A percentile compares a stretch with the other conserved stretches of the same genome.
phyloP scores from a whole-genome alignment of 2,329 filamentous ascomycete species.

The Fusarium gaditjirri region DNA sequence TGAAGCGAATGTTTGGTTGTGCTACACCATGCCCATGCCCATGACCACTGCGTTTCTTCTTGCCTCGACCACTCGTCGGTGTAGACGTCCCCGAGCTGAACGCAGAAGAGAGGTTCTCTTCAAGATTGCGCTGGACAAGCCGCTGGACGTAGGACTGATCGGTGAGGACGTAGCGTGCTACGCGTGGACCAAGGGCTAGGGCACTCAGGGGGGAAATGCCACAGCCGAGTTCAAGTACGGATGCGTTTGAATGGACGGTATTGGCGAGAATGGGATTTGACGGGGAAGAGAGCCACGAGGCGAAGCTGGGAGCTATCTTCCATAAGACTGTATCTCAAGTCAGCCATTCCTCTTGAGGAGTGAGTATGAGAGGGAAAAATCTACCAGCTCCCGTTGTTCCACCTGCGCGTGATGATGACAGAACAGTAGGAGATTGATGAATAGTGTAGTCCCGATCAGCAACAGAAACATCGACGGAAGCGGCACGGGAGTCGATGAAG shows the following conservation, averaged over 20 bases:
- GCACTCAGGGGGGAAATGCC: conserved; percentile 86
- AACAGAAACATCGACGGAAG: conserved; percentile 73
- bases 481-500: conserved; percentile 79
- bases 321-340: conserved; percentile 73
- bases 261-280: conserved; percentile 70
- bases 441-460: conserved; percentile 77
- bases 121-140: conserved; percentile 80
- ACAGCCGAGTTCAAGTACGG: conserved; percentile 85
- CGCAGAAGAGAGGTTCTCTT: conserved; percentile 61
- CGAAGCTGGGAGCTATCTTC: conserved; percentile 88
- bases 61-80: conserved; percentile 17
- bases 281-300: conserved; percentile 77
- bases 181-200: conserved; percentile 69
- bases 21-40: conserved; percentile 19
- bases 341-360: conserved; percentile 6
- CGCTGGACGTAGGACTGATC: conserved; percentile 89
- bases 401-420: conserved; percentile 78
- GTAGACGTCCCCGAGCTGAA: conserved; percentile 21
- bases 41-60: conserved; percentile 31
- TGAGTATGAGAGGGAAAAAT: conserved; percentile 2
- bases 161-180: conserved; percentile 78
- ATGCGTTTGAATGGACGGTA: conserved; percentile 62
- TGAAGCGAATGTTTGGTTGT: conserved; percentile 62
- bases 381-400: conserved; percentile 65
- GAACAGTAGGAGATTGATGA: conserved; percentile 83